Evolutionary conservation across 2,329 filamentous ascomycete species (phyloP), one percentile per base, ranked within the genome.

Genomic region (Sordariomycetes sp.): DNA sequence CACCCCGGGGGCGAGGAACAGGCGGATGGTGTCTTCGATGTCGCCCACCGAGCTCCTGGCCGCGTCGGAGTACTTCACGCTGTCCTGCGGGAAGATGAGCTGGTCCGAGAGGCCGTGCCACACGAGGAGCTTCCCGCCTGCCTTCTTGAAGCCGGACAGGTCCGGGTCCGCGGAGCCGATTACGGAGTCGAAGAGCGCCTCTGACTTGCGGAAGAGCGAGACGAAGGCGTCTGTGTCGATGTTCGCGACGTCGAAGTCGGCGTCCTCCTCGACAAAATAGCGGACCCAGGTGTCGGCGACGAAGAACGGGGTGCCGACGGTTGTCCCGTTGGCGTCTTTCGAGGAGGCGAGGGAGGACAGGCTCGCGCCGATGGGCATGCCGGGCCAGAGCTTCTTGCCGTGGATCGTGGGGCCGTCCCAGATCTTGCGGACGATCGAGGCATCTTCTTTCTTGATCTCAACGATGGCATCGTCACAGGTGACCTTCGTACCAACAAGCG

Each of bases 1-100:
- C 68, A 80, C 74, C 1, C 78, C 79, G 1, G 78, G 77, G 6
- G 80, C 72, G 3, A 71, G 65, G 64, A 81, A 81, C 61, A 79
- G 70, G 2, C 71, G 65, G 66, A 79, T 83, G 64, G 79, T 78
- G 14, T 76, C 74, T 1, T 72, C 74, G 48, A 75, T 73, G 28
- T 60, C 43, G 40, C 54, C 6, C 59, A 37, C 43, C 5, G 25
- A 57, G 11, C 54, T 12, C 3, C 61, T 63, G 3, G 70, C 70
- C n/a, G 62, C 64, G 43, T 67, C 57, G 56, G 68, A 71, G 61
- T 71, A 74, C 34, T 67, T 59, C 16, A 65, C 60, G 12, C 69
- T 68, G 2, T 65, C 66, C n/a, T 65, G 61, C 1, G 70, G 64
- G 6, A 66, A 62, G 25, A 76, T 67, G 1, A 71, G 28, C 5